Evolutionary conservation across 2,329 filamentous ascomycete genomes (phyloP), one percentile per base, ranked within the genome.

Genomic region (Cyphellophora attinorum): DNA sequence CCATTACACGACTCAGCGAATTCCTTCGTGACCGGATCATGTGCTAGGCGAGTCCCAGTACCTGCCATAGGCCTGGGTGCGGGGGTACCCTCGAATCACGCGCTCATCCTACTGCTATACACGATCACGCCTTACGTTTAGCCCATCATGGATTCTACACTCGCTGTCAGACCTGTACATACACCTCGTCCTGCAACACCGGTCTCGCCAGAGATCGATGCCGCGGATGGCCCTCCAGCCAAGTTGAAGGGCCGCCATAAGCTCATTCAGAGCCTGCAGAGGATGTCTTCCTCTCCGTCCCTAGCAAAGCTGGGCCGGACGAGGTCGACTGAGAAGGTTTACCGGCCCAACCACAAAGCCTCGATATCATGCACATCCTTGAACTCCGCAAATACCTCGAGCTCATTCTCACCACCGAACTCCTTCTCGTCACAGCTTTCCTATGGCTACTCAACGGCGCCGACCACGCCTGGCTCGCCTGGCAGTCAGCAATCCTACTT

Each of bases 271-370:
- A 76, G 79, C 19, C 69, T 93, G 31, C 80, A 89, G 42, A 79
- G 84, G 38, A 89, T 93, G 51, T 79, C 83, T 8, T 93, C 85
- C 0, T 85, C 80, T 5, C 79, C 82, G 1, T 83, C 81, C 11
- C 62, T 93, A 33, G 67, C 72, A 27, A 72, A 73, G 38, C 58
- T 77, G 35, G 71, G 76, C 37, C 74, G 81, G 39, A 64, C 75
- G 16, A 70, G 77, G 37, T 79, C 84, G 5, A 70, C 74, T 38
- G 79, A 74, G 51, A 47, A 44, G 34, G 46, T 44, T 18, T 81
- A 80, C 50, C 75, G 79, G 6, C 79, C 61, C 35, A 61, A 66
- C 42, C 65, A 65, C 12, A 85, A 67, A 62, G 76, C 67, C 3
- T 78, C 75, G 8, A 68, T 79, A 48, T 80, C 76, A 16, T 80